phyloP scores from a whole-genome alignment of 2,329 filamentous ascomycete genomes.

The Ceratocystis cubensis region DNA sequence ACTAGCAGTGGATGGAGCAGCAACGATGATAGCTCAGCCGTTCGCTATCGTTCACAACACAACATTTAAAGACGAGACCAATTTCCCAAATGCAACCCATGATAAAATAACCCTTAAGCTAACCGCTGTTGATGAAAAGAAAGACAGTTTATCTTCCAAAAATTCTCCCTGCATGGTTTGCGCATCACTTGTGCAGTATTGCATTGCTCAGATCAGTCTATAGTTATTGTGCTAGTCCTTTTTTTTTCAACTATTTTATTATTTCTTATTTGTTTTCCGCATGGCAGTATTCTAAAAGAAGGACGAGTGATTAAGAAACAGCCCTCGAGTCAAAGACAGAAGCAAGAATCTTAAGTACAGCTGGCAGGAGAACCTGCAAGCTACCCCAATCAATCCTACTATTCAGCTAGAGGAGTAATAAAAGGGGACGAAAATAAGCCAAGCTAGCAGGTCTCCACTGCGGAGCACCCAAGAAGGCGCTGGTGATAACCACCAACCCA shows the following conservation, averaged over 20 bases:
- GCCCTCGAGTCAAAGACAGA: neutral
- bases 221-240: too few species aligned
- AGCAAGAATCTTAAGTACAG: neutral
- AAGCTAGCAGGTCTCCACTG: neutral
- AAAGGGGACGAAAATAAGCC: constrained; percentile 4
- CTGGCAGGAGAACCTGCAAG: neutral
- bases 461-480: neutral
- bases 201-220: too few species aligned
- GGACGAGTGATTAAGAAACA: neutral
- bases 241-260: too few species aligned
- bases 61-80: neutral
- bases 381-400: neutral
- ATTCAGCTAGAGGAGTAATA: neutral
- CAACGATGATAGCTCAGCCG: neutral
- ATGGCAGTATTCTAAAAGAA: neutral
- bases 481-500: neutral
- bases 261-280: too few species aligned
- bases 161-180: too few species aligned
- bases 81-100: neutral
- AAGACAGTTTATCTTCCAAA: too few species aligned
- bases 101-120: too few species aligned
- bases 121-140: too few species aligned
- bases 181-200: too few species aligned
- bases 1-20: neutral
- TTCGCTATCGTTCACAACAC: neutral